Percentiles rank a stretch among this genome's conserved stretches.
These are phyloP conservation scores for Canariomyces notabilis DNA, from an alignment of 2,329 filamentous ascomycete species.

Conservation along the genomic window DNA sequence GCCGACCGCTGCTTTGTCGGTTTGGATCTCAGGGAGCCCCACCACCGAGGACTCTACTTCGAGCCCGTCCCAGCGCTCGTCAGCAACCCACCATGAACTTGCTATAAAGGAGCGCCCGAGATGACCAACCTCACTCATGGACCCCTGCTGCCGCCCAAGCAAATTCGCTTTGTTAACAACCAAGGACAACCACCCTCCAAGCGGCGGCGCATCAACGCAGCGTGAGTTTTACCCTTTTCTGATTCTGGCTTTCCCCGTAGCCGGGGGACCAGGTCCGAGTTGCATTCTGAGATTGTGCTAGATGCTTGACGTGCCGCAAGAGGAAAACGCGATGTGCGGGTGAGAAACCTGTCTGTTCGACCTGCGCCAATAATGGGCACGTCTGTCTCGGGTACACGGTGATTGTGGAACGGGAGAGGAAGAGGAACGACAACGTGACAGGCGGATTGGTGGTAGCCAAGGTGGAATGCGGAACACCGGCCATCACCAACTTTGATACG, in stretches of 20 bases:
- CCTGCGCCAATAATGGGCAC: slow-evolving; percentile 67
- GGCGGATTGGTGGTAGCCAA: slow-evolving; percentile 13
- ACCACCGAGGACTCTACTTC: slow-evolving; percentile 12
- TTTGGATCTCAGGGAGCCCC: slow-evolving; percentile 4
- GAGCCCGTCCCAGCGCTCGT: slow-evolving; percentile 11
- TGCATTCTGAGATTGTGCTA: slow-evolving; percentile 29
- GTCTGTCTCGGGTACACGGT: slow-evolving; percentile 64
- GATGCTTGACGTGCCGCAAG: slow-evolving; percentile 68
- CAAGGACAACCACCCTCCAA: slow-evolving; percentile 78
- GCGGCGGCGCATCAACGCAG: slow-evolving; percentile 71
- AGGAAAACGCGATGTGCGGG: slow-evolving; percentile 72
- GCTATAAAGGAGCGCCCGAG: slow-evolving; percentile 26
- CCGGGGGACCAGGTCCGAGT: neutral
- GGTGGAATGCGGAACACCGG: slow-evolving; percentile 21
- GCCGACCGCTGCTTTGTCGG: slow-evolving; percentile 13
- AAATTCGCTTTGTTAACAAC: slow-evolving; percentile 76
- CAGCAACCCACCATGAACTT: slow-evolving; percentile 32
- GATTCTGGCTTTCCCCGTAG: slow-evolving; percentile 1
- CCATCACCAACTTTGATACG: slow-evolving; percentile 28
- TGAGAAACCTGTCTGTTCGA: slow-evolving; percentile 66
- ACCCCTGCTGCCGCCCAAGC: slow-evolving; percentile 45
- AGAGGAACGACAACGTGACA: slow-evolving; percentile 28
- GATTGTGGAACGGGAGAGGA: slow-evolving; percentile 43
- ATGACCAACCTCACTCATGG: slow-evolving; percentile 45
- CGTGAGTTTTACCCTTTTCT: slow-evolving; percentile 47